phyloP scores from a whole-genome alignment of 495 filamentous ascomycete genomes.

The Hypoxylon lienhwacheense region DNA sequence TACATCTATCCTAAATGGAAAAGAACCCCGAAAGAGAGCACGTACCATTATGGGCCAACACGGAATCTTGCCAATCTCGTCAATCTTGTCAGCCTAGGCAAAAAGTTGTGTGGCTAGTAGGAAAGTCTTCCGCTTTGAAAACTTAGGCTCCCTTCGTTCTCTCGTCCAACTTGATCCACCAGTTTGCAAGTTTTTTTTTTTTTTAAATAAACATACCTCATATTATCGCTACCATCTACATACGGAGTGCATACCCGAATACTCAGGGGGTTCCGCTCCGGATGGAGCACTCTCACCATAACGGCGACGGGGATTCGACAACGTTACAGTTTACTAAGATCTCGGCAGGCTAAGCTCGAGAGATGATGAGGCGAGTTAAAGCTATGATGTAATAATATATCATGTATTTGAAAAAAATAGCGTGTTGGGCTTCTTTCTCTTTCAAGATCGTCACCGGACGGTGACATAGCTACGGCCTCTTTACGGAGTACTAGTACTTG shows the following conservation, averaged over 20 bases:
- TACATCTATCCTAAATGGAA: constrained; percentile 20
- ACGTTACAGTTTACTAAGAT: constrained; percentile 13
- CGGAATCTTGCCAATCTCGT: neutral
- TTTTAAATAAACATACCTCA: no score
- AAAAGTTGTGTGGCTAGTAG: no score
- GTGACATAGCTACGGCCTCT: no score
- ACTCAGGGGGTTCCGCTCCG: constrained; percentile 26
- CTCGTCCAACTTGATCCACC: constrained; percentile 1
- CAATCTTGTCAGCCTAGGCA: neutral
- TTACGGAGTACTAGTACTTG: neutral
- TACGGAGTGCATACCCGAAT: constrained; percentile 30
- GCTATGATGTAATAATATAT: constrained; percentile 28
- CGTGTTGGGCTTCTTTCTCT: no score
- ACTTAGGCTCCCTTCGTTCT: constrained; percentile 2
- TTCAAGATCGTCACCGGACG: no score
- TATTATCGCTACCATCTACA: no score
- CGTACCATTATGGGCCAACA: constrained; percentile 6
- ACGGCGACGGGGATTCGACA: constrained; percentile 15
- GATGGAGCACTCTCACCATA: constrained; percentile 30
- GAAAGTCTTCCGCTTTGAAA: no score
- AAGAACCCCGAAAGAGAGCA: constrained; percentile 22
- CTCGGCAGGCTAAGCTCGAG: constrained; percentile 27
- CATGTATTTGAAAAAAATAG: neutral
- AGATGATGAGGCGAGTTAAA: constrained; percentile 2
- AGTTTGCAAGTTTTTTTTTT: constrained; percentile 13